A percentile compares a stretch with the other conserved stretches of the same genome.
These are phyloP conservation scores for Globisporangium echinulatum DNA, from an alignment of 352 stramenopile genomes.

Conservation along the genomic window DNA sequence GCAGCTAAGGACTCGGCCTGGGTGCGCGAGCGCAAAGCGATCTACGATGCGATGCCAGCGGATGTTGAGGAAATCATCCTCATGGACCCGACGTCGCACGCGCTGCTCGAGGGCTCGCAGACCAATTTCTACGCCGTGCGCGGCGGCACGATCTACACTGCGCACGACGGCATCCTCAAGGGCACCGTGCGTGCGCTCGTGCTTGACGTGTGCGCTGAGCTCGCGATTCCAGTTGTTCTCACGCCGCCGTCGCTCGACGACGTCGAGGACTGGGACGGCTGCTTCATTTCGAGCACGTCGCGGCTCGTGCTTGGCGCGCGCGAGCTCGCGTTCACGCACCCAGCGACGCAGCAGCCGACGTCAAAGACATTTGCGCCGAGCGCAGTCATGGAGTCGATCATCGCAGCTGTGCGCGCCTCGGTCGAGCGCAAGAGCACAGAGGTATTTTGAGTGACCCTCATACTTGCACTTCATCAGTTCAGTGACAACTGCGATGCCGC, in stretches of 20 bases:
- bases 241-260: constrained; percentile 43
- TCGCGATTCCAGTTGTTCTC: constrained; percentile 48
- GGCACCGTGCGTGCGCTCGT: constrained; percentile 71
- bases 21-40: constrained; percentile 64
- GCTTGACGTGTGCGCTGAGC: constrained; percentile 51
- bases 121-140: constrained; percentile 80
- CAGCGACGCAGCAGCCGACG: constrained; percentile 17
- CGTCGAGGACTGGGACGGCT: constrained; percentile 59
- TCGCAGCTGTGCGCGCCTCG: constrained; percentile 30
- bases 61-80: constrained; percentile 81
- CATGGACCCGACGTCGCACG: constrained; percentile 57
- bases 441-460: constrained; percentile 40
- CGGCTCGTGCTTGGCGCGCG: constrained; percentile 59
- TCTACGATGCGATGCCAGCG: constrained; percentile 60
- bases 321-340: constrained; percentile 44
- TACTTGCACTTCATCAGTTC: too few relatives aligned
- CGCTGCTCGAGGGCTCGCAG: constrained; percentile 72
- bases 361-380: constrained; percentile 28
- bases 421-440: constrained; percentile 48
- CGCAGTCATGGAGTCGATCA: constrained; percentile 40
- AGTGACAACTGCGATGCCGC: too few relatives aligned
- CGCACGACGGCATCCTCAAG: constrained; percentile 66
- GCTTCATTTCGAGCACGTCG: constrained; percentile 83
- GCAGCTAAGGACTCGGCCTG: constrained; percentile 67
- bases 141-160: constrained; percentile 49